Percentiles rank a stretch among this genome's conserved stretches.
Evolutionary conservation across 2,329 filamentous ascomycete species (phyloP).

Genomic region (Geosmithia morbida): DNA sequence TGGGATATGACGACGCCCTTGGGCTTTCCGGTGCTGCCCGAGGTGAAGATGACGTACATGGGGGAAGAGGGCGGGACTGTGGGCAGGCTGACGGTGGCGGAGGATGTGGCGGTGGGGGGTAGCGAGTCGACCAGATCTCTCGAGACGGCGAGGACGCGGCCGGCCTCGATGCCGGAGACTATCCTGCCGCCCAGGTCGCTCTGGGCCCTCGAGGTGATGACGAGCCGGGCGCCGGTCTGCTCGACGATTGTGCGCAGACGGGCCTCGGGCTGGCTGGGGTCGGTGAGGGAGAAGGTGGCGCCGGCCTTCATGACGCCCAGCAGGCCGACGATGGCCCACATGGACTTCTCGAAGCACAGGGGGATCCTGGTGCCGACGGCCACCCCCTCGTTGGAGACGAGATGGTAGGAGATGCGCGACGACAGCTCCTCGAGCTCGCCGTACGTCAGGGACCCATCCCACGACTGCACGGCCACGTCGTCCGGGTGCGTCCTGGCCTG

Average conservation of each 20-base stretch:
- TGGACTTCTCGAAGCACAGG: slow-evolving; percentile 34
- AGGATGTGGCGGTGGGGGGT: background rate
- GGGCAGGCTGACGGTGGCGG: slow-evolving; percentile 9
- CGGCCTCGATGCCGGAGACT: slow-evolving; percentile 13
- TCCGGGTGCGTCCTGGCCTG: slow-evolving; percentile 19
- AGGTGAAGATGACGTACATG: slow-evolving; percentile 48
- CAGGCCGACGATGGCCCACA: slow-evolving; percentile 28
- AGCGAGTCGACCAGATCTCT: slow-evolving; percentile 10
- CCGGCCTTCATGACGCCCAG: slow-evolving; percentile 34
- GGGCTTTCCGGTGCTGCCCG: slow-evolving; percentile 47
- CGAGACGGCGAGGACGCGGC: slow-evolving; percentile 18
- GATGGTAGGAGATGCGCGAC: slow-evolving; percentile 22
- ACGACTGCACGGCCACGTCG: slow-evolving; percentile 30
- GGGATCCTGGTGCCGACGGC: slow-evolving; percentile 26
- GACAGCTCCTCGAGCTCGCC: slow-evolving; percentile 26
- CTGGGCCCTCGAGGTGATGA: slow-evolving; percentile 25
- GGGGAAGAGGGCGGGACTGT: slow-evolving; percentile 25
- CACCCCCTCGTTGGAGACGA: slow-evolving; percentile 19
- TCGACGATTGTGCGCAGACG: slow-evolving; percentile 28
- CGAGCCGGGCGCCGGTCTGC: slow-evolving; percentile 21
- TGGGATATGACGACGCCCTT: slow-evolving; percentile 45
- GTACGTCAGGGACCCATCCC: slow-evolving; percentile 34
- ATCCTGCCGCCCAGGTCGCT: slow-evolving; percentile 21
- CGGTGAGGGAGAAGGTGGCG: slow-evolving; percentile 29
- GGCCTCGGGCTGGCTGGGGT: slow-evolving; percentile 29